Evolutionary conservation across 768 basidiomycete species (phyloP).

Genomic region (Pleurotus pulmonarius): DNA sequence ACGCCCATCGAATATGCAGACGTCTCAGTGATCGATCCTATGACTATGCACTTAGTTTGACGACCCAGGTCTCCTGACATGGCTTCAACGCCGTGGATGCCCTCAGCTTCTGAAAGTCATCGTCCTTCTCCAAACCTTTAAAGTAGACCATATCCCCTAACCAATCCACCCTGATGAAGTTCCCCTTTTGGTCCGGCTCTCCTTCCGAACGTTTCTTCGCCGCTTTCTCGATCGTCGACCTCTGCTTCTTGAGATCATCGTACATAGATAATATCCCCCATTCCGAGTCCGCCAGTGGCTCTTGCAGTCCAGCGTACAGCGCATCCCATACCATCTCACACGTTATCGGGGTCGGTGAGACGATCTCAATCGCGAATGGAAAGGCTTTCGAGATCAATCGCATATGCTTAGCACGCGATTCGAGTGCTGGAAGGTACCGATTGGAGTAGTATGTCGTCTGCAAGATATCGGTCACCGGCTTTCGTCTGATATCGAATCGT

Average conservation of each 20-base stretch:
- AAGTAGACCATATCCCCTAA: slow-evolving; percentile 58
- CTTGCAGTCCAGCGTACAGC: slow-evolving; percentile 45
- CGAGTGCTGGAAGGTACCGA: slow-evolving; percentile 32
- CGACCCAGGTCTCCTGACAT: slow-evolving; percentile 55
- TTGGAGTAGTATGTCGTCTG: slow-evolving; percentile 37
- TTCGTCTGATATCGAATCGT: slow-evolving; percentile 44
- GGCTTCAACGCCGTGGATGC: slow-evolving; percentile 39
- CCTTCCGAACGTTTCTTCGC: slow-evolving; percentile 43
- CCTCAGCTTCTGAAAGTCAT: slow-evolving; percentile 49
- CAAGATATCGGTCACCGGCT: slow-evolving; percentile 37
- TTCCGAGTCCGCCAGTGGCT: slow-evolving; percentile 59
- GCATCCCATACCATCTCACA: slow-evolving; percentile 56
- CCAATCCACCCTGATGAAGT: slow-evolving; percentile 58
- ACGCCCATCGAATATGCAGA: not conserved
- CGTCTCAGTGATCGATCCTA: not conserved
- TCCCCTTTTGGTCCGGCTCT: slow-evolving; percentile 25
- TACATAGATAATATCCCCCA: slow-evolving; percentile 31
- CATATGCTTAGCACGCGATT: slow-evolving; percentile 33
- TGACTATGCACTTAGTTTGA: slow-evolving; percentile 34
- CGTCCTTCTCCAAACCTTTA: slow-evolving; percentile 58
- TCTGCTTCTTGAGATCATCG: slow-evolving; percentile 35
- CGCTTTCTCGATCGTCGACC: slow-evolving; percentile 44
- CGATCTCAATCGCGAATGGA: slow-evolving; percentile 64
- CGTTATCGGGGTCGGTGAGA: slow-evolving; percentile 30
- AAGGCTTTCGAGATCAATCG: slow-evolving; percentile 59